Evolutionary conservation across 331 rosid genomes (phyloP), one percentile per base, ranked within the genome.

Genomic region (Quercus phellos): DNA sequence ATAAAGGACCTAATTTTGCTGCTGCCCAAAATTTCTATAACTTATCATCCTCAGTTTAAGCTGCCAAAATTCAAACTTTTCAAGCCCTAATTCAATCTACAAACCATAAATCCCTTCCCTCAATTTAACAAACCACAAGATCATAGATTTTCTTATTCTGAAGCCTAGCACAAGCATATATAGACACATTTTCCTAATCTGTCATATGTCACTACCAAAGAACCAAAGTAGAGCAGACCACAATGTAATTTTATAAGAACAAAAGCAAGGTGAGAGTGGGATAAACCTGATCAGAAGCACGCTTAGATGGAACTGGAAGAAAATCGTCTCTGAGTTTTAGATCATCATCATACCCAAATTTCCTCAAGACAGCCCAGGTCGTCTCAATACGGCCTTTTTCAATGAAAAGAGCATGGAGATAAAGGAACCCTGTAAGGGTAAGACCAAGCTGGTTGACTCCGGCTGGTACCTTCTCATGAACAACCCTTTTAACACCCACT

Each of bases 401-500:
- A 73, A 94, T 81, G 86, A 94, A 94, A 80, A 91, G 88, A 76
- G 76, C 78, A 80, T 94, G 96, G 79, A 91, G 81, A 81, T 69
- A 88, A 72, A 88, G 58, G 87, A 94, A 94, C 72, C 99, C 99
- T 32, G 86, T 77, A 67, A 85, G 87, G 73, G 99, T 90, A 88
- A 94, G 97, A 81, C 99, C 99, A 77, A 19, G 82, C 18, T 78
- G 83, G 75, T 92, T 94, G 86, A 92, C 84, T 85, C 99, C 99
- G n/a, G 80, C 93, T 4, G 90, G 90, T 77, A 85, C 69, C 58
- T 87, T 90, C 83, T 94, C 93, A 53, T 90, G 91, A 60, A 94
- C 94, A 84, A 90, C 83, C 76, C 87, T 87, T 83, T 88, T 89
- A 79, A 94, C 90, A 51, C 84, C 96, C 68, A 43, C 78, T 59